Percentiles rank a stretch among this genome's conserved stretches.
Evolutionary conservation across 805 yeast genomes (phyloP).

Genomic region (Tetrapisispora phaffii): DNA sequence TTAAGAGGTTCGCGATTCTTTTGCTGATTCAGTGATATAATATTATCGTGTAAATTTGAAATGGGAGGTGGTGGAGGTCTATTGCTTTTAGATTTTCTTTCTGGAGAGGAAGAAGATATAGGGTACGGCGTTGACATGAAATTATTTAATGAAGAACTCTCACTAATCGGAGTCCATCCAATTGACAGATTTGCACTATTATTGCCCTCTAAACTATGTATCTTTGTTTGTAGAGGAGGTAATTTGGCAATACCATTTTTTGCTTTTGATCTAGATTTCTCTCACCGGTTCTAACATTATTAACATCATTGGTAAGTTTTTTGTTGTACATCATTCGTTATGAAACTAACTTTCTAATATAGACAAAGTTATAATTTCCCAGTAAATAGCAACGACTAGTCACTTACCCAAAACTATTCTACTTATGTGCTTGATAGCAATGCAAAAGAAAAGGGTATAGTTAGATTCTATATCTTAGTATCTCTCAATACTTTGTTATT

Average conservation of each 20-base stretch:
- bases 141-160: not conserved
- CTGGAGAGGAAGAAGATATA: not conserved
- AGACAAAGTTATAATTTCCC: no score
- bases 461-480: no score
- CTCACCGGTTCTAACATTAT: not conserved
- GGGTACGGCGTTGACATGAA: not conserved
- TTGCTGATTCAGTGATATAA: constrained; percentile 4
- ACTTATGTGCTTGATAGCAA: no score
- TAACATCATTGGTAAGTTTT: not conserved
- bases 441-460: not conserved
- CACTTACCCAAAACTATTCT: not conserved
- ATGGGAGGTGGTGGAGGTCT: constrained; percentile 22
- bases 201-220: constrained; percentile 7
- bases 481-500: not conserved
- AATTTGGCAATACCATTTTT: constrained; percentile 15
- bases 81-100: constrained; percentile 4
- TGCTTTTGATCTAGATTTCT: not conserved
- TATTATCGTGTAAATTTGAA: constrained; percentile 4
- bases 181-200: constrained; percentile 10
- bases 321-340: not conserved
- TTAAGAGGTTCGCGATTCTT: not conserved
- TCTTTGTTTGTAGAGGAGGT: constrained; percentile 24
- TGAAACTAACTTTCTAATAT: no score
- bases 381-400: no score
- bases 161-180: constrained; percentile 19